Percentiles rank a stretch among this genome's conserved stretches.
These are phyloP conservation scores for Termitomyces sp. DNA, from an alignment of 768 basidiomycete genomes.

Conservation along the genomic window DNA sequence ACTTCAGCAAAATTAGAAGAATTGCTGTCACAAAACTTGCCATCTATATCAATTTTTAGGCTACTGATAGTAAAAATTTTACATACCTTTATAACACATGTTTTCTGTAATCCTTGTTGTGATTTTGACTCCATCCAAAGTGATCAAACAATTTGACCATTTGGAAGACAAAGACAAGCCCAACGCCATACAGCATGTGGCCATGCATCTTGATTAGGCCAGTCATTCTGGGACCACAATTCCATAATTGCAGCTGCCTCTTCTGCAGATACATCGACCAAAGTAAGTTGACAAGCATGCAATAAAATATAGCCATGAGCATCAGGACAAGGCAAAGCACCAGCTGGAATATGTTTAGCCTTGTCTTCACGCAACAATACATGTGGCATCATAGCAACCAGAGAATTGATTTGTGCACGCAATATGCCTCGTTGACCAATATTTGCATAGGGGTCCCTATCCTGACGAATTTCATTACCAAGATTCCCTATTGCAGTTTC, in stretches of 20 bases:
- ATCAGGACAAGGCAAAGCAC: neutral
- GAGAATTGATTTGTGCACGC: neutral
- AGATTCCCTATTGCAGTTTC: neutral
- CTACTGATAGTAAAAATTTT: neutral
- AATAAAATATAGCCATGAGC: neutral
- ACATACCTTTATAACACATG: neutral
- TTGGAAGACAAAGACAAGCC: slow-evolving; percentile 5
- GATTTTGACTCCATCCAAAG: slow-evolving; percentile 14
- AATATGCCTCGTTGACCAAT: neutral
- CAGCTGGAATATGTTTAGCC: neutral
- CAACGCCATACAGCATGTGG: slow-evolving; percentile 13
- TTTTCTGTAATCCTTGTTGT: neutral
- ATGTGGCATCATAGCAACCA: neutral
- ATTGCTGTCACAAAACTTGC: neutral
- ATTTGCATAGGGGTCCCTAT: slow-evolving; percentile 2
- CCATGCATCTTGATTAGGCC: neutral
- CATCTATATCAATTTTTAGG: neutral
- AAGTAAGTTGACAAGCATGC: neutral
- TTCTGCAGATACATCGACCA: neutral
- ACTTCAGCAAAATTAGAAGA: neutral
- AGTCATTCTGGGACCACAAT: neutral
- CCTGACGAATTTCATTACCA: slow-evolving; percentile 9
- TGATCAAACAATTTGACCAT: slow-evolving; percentile 18
- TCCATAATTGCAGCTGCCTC: neutral
- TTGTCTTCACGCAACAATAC: neutral